Base-by-base conservation (phyloP, 305 asterid genomes). In the Fraxinus dipetala region DNA sequence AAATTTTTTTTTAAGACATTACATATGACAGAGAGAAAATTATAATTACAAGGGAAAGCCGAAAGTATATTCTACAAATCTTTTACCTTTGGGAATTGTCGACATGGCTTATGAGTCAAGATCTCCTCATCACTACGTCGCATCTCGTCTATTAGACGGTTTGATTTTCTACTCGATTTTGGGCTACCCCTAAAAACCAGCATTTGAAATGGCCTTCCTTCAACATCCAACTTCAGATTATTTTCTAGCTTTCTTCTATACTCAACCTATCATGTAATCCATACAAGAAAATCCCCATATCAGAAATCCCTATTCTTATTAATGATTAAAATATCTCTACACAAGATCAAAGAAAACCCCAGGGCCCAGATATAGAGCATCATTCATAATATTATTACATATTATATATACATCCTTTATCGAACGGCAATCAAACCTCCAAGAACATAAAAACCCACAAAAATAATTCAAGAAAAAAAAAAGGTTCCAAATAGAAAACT, bases 161-260 rank as follows among this genome's bases (percentile, higher is more conserved):
- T 78, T 26, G 87, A 69, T 79, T 85, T 89, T 83, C 91, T 84
- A 75, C 90, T 84, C 16, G 91, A 84, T 90, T 91, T 93, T n/a
- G 97, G 98, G 84, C 97, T 94, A 40, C 98, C 98, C 81, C 98
- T 88, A 83, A 94, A 94, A 83, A 93, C 95, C 83, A 94, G 18
- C 98, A 94, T 94, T 82, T 85, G 91, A 82, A 93, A 94, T 80
- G 94, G 95, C 86, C 94, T 93, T 75, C 97, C 97, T 85, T 90
- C 91, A 28, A 79, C 83, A 86, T 86, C 92, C 87, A 92, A 79
- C 18, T 90, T 93, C 74, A 92, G 79, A 77, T 82, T 83, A 51
- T 83, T 90, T 84, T 86, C 87, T 88, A 94, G 75, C 56, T 67
- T 86, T 83, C 78, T 83, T 73, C 90, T 82, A 82, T 88, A 94